phyloP scores from a whole-genome alignment of 129 eudicot species.

The Erigeron canadensis region DNA sequence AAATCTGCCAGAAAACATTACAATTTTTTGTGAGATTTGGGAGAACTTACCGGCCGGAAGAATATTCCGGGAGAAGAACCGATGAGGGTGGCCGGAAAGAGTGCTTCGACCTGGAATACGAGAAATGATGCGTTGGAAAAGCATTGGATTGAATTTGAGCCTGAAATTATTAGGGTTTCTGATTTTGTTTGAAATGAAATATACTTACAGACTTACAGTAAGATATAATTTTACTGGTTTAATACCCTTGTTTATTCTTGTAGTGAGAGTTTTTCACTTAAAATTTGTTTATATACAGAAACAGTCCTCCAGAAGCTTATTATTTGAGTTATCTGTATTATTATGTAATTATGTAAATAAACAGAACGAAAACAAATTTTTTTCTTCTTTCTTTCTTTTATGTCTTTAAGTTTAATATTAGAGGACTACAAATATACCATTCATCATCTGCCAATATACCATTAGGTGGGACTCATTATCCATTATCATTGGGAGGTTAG shows the following conservation, averaged over 20 bases:
- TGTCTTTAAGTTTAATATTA: no score
- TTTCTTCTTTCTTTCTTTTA: no score
- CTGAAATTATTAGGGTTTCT: slow-evolving; percentile 18
- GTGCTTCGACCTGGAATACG: slow-evolving; percentile 6
- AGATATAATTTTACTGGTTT: slow-evolving; percentile 6
- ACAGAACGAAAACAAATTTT: no score
- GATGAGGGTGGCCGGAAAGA: slow-evolving; percentile 16
- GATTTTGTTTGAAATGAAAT: no score
- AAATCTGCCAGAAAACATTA: slow-evolving; percentile 28
- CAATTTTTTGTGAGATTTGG: slow-evolving; percentile 26
- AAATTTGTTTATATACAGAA: no score
- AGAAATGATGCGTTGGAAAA: slow-evolving; percentile 24
- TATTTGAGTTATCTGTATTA: no score
- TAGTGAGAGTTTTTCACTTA: neutral
- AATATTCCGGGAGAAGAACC: neutral
- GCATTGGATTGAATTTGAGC: slow-evolving; percentile 19
- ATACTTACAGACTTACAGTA: neutral
- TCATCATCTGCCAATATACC: no score
- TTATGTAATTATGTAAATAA: no score
- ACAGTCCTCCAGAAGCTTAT: no score
- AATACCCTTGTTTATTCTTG: neutral
- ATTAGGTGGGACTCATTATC: no score
- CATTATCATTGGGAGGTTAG: no score
- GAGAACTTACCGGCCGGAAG: neutral
- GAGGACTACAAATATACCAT: no score